Evolutionary conservation across 768 basidiomycete genomes (phyloP), one percentile per base, ranked within the genome.

Genomic region (Tricholoma sp.): DNA sequence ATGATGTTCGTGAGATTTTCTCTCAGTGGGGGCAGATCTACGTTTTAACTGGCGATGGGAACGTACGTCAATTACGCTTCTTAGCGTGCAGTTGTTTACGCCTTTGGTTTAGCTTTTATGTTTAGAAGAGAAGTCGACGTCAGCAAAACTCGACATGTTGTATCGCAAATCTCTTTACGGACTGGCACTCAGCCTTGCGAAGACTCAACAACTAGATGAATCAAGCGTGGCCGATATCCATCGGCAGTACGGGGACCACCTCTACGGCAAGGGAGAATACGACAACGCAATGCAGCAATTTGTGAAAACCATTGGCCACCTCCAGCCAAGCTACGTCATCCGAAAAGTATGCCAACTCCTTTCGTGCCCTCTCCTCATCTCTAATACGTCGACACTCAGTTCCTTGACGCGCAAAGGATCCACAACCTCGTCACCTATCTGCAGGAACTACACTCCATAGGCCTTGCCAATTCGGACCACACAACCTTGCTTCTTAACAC

Each of bases 401-500:
- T 94, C 72, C 84, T 99, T 35, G 97, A 97, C 62, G 94, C 96
- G 0, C 97, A 98, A 67, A 80, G 95, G 2, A 97, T 98, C 55
- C 89, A 94, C 61, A 94, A 95, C 67, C 87, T 99, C 53, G 94
- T 91, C 29, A 91, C 91, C 1, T 99, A 98, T 70, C 81, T 99
- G 0, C 95, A 98, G 80, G 95, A 96, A 69, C 77, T 99, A 0
- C 97, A 99, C 67, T 80, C 90, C 1, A 79, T 87, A 0, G 89
- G 91, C 0, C 83, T 96, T 5, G 96, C 97, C 27, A 98, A 96
- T 65, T 85, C 93, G 0, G 95, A 98, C 64, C 96, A 98, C 66
- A 99, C 97, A 0, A 98, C 97, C 0, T 84, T 99, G 7, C 81
- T 99, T 3, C 83, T 99, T 22, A 98, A 98, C 68, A 94, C 95